Evolutionary conservation across 2,329 filamentous ascomycete species (phyloP).

Genomic region (Didymella lethalis): DNA sequence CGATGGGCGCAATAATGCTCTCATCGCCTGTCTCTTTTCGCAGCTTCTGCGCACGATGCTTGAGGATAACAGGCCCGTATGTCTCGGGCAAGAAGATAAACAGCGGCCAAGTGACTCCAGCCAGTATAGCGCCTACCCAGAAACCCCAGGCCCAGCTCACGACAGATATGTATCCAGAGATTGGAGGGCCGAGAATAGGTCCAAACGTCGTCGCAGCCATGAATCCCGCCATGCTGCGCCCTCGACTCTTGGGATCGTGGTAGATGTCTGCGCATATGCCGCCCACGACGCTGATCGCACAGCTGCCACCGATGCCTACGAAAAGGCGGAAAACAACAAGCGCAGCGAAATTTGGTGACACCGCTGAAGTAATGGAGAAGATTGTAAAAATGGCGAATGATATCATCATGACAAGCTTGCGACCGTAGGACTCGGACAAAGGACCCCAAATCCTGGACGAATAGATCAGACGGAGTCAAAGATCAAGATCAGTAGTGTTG

Average conservation of each 20-base stretch:
- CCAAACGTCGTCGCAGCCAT: slow-evolving; percentile 69
- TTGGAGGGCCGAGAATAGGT: slow-evolving; percentile 70
- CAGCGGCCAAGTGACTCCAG: slow-evolving; percentile 66
- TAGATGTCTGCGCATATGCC: slow-evolving; percentile 73
- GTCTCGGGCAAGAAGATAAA: slow-evolving; percentile 67
- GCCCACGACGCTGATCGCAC: slow-evolving; percentile 66
- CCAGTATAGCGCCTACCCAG: slow-evolving; percentile 74
- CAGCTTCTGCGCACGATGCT: slow-evolving; percentile 63
- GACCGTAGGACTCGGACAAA: slow-evolving; percentile 55
- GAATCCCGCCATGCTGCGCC: slow-evolving; percentile 44
- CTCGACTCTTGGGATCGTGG: slow-evolving; percentile 56
- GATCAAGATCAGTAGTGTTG: not conserved
- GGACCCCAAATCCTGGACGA: slow-evolving; percentile 50
- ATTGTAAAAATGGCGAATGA: slow-evolving; percentile 59
- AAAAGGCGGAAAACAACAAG: slow-evolving; percentile 56
- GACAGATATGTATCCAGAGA: slow-evolving; percentile 68
- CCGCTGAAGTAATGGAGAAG: slow-evolving; percentile 56
- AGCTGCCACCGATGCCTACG: slow-evolving; percentile 55
- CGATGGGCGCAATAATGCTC: slow-evolving; percentile 66
- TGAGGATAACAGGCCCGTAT: slow-evolving; percentile 56
- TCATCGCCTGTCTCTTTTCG: slow-evolving; percentile 63
- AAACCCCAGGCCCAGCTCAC: slow-evolving; percentile 75
- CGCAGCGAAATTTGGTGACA: slow-evolving; percentile 55
- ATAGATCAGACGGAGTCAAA: not conserved
- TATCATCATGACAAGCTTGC: slow-evolving; percentile 58